Evolutionary conservation across 2,329 filamentous ascomycete genomes (phyloP).

Genomic region (Aspergillus novoparasiticus): DNA sequence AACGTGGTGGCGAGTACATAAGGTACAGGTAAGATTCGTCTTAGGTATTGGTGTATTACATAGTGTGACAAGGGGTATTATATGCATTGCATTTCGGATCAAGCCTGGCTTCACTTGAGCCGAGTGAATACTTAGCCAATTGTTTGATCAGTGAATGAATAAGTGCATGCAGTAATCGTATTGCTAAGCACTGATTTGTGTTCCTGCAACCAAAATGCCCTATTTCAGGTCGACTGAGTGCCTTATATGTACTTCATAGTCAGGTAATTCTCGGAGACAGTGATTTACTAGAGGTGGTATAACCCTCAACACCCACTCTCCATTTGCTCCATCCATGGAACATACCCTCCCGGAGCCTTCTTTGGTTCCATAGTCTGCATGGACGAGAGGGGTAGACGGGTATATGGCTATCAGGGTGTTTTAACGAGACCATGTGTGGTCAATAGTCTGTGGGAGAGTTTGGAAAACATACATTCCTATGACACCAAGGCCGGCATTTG

Average conservation of each 20-base stretch:
- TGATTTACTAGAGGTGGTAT: neutral
- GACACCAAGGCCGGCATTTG: too few species aligned
- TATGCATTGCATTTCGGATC: neutral
- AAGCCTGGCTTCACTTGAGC: neutral
- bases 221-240: neutral
- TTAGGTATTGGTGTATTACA: slow-evolving; percentile 7
- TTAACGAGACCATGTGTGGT: neutral
- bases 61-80: neutral
- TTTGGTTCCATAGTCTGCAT: neutral
- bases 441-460: too few species aligned
- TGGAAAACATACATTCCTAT: too few species aligned
- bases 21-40: neutral
- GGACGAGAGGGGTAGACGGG: neutral
- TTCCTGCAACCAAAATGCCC: neutral
- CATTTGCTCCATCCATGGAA: neutral
- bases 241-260: neutral
- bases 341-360: neutral
- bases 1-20: slow-evolving; percentile 10
- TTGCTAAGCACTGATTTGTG: neutral
- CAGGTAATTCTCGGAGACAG: neutral
- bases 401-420: neutral
- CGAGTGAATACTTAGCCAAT: neutral
- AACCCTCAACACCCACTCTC: neutral
- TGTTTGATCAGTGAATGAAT: neutral
- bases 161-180: neutral